Conservation (phyloP, 75 land plant genomes). For the Larix kaempferi region DNA sequence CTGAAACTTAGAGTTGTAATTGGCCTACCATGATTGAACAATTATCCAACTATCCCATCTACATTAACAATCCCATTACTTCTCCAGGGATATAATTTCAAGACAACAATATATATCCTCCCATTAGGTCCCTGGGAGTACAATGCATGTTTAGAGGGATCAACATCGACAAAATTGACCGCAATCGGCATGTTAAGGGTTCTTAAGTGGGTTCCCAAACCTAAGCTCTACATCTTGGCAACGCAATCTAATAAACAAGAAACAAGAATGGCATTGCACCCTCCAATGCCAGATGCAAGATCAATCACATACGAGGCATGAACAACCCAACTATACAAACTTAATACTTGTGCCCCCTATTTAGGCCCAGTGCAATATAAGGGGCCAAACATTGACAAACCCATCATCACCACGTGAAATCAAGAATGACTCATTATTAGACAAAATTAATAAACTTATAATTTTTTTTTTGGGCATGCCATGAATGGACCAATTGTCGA, state of each 20-base stretch:
- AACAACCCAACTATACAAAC: constrained; percentile 15
- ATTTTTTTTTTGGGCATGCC: constrained; percentile 42
- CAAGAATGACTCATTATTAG: constrained; percentile 55
- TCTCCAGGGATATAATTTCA: constrained; percentile 16
- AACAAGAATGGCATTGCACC: constrained; percentile 42
- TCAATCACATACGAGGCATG: constrained; percentile 50
- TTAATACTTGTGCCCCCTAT: background rate
- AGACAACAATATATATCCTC: constrained; percentile 35
- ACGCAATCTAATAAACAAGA: constrained; percentile 55
- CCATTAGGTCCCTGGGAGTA: constrained; percentile 56
- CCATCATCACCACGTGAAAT: constrained; percentile 68
- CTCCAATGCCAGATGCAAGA: constrained; percentile 38
- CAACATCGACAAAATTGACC: constrained; percentile 33
- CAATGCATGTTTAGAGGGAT: constrained; percentile 42
- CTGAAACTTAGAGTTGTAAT: constrained; percentile 45
- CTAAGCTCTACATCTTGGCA: constrained; percentile 62
- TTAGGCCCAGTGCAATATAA: constrained; percentile 12
- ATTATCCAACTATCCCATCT: constrained; percentile 22
- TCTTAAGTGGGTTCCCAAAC: constrained; percentile 32
- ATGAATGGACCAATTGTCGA: constrained; percentile 36
- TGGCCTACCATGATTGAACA: constrained; percentile 23
- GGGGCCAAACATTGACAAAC: constrained; percentile 41
- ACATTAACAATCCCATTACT: constrained; percentile 10
- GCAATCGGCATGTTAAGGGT: constrained; percentile 44
- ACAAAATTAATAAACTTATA: constrained; percentile 39